A percentile compares a stretch with the other conserved stretches of the same genome.
phyloP scores from a whole-genome alignment of 257 asterid species.

The Solanum microdontum region DNA sequence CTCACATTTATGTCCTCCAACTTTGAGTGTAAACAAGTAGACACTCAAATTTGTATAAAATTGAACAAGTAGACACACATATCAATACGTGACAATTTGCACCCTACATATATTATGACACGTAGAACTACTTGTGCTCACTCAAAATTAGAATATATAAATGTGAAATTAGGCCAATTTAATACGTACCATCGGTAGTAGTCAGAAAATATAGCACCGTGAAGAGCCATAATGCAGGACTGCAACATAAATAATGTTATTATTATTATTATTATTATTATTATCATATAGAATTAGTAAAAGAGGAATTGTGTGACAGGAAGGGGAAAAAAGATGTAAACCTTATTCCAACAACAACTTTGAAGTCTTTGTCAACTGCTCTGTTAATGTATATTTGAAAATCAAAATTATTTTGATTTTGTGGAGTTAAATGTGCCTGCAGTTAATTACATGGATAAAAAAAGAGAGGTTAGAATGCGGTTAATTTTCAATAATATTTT shows the following conservation, averaged over 20 bases:
- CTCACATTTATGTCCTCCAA: no score
- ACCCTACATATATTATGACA: background rate
- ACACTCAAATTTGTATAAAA: no score
- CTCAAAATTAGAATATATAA: background rate
- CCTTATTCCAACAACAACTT: slow-evolving; percentile 18
- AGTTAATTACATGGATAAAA: background rate
- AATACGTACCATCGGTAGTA: slow-evolving; percentile 2
- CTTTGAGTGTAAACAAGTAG: background rate
- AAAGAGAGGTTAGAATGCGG: no score
- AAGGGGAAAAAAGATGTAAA: background rate
- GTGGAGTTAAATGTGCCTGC: slow-evolving; percentile 16
- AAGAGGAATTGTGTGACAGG: background rate
- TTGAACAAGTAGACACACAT: background rate
- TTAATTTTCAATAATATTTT: background rate
- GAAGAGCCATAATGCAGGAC: slow-evolving; percentile 8
- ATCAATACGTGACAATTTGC: background rate
- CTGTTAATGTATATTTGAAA: slow-evolving; percentile 14
- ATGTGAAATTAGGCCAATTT: background rate
- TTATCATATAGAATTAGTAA: background rate
- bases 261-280: background rate
- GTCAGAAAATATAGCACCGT: slow-evolving; percentile 1
- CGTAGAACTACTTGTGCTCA: fast-evolving
- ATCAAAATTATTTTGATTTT: slow-evolving; percentile 4
- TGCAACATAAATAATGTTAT: background rate
- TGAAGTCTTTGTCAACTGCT: slow-evolving; percentile 15